phyloP scores from a whole-genome alignment of 805 yeast genomes.

The Wickerhamomyces rabaulensis region DNA sequence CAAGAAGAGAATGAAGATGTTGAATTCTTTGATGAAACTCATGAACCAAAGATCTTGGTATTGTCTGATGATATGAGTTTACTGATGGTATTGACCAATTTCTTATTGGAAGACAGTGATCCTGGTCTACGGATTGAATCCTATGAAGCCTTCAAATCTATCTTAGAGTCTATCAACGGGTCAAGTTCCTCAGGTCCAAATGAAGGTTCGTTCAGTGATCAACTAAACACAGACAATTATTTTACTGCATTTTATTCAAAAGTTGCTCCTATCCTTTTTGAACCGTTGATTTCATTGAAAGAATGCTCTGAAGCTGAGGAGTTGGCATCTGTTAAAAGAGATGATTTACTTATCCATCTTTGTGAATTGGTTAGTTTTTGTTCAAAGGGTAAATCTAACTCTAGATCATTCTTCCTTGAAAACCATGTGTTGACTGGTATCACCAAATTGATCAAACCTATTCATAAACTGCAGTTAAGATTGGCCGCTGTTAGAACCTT shows the following conservation, averaged over 20 bases:
- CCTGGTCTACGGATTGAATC: slow-evolving; percentile 78
- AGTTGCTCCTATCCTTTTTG: slow-evolving; percentile 56
- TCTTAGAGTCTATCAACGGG: slow-evolving; percentile 47
- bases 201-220: slow-evolving; percentile 19
- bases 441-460: slow-evolving; percentile 37
- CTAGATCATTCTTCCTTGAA: slow-evolving; percentile 60
- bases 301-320: slow-evolving; percentile 3
- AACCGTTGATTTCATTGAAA: slow-evolving; percentile 36
- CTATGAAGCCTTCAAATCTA: slow-evolving; percentile 71
- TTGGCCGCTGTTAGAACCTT: slow-evolving; percentile 67
- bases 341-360: slow-evolving; percentile 46
- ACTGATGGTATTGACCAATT: slow-evolving; percentile 47
- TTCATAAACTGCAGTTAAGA: slow-evolving; percentile 43
- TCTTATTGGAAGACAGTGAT: slow-evolving; percentile 57
- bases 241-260: slow-evolving; percentile 55
- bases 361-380: slow-evolving; percentile 72
- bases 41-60: slow-evolving; percentile 2
- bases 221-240: slow-evolving; percentile 37
- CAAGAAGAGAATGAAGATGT: slow-evolving; percentile 13
- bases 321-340: slow-evolving; percentile 24
- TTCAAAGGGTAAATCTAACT: slow-evolving; percentile 43
- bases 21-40: neutral
- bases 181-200: slow-evolving; percentile 12
- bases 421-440: slow-evolving; percentile 55
- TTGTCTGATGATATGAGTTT: slow-evolving; percentile 56